phyloP scores from a whole-genome alignment of 805 yeast genomes.

The Metschnikowia gelsemii region DNA sequence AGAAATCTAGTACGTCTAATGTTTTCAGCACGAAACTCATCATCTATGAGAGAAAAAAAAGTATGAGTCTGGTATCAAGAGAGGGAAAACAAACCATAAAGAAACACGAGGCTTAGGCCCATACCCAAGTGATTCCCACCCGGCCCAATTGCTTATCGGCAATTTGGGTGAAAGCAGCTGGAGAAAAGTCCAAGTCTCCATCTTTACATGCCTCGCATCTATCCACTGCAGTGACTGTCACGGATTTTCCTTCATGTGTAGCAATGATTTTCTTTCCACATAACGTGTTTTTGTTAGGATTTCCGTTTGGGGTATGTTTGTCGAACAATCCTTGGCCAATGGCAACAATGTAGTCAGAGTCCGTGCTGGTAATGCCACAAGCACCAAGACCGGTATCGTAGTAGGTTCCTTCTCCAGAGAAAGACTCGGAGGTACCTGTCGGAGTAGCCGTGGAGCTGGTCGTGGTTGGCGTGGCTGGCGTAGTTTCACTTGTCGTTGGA shows the following conservation, averaged over 20 bases:
- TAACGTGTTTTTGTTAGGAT: conserved; percentile 47
- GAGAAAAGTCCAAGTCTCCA: conserved; percentile 59
- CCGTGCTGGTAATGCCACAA: conserved; percentile 50
- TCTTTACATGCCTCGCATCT: conserved; percentile 53
- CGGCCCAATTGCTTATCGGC: conserved; percentile 56
- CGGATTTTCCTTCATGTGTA: conserved; percentile 48
- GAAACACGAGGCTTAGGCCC: too few species aligned
- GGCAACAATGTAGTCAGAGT: conserved; percentile 53
- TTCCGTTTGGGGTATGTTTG: conserved; percentile 31
- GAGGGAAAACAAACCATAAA: not conserved
- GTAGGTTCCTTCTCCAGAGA: conserved; percentile 50
- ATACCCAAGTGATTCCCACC: conserved; percentile 53
- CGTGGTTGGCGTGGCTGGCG: not conserved
- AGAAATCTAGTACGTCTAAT: too few species aligned
- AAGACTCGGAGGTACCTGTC: conserved; percentile 17
- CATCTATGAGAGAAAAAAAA: not conserved
- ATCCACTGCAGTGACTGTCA: conserved; percentile 57
- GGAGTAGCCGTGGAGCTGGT: conserved; percentile 9
- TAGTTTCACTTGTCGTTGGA: not conserved
- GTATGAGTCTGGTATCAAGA: not conserved
- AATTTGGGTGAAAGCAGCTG: conserved; percentile 52
- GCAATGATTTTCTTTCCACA: conserved; percentile 56
- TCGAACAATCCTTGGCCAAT: conserved; percentile 45
- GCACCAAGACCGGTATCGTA: conserved; percentile 51
- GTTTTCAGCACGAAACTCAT: too few species aligned